Base-by-base conservation (phyloP, 2,329 filamentous ascomycete species). In the Epichloe baconii region DNA sequence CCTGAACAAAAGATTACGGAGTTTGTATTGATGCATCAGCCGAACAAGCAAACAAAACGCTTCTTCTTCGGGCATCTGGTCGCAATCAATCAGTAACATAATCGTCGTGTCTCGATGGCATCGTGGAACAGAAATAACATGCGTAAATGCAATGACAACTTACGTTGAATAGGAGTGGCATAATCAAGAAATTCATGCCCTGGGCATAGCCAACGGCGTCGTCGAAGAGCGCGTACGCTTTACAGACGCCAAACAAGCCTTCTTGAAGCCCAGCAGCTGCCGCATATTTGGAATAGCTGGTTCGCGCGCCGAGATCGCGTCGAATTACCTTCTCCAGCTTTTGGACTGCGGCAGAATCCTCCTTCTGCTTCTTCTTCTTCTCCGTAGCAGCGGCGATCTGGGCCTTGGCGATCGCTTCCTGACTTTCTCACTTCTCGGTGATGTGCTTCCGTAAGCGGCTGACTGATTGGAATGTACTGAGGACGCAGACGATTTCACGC, bases 151-250 rank as follows among this genome's bases (percentile, higher is more conserved):
- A 46, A 5, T 11, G 19, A 21, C 31, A 14, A 66, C 82, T 74
- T 70, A 86, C 83, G 65, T 96, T 97, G 71, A 98, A 96, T 1
- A 98, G 74, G 17, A 98, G 68, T 23, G 94, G 93, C 89, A 97
- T 97, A 47, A 89, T 86, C 53, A 98, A 80, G 98, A 98, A 98
- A 64, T 97, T 98, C 86, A 98, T 96, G 63, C 93, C 93, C 67
- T 98, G 93, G 0, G 94, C 91, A 66, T 98, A 98, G 35, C 93
- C 91, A 37, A 98, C 93, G 7, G 77, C 85, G 62, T 95, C 89
- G 62, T 98, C 93, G 59, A 90, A 97, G 34, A 98, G 74, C 14
- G 93, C 93, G 68, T 98, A 98, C 2, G 93, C 90, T 68, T 97
- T 98, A 73, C 93, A 98, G 37, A 98, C 81, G 38, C 90, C 90